phyloP scores from a whole-genome alignment of 345 rosid genomes.

The Litchi chinensis region DNA sequence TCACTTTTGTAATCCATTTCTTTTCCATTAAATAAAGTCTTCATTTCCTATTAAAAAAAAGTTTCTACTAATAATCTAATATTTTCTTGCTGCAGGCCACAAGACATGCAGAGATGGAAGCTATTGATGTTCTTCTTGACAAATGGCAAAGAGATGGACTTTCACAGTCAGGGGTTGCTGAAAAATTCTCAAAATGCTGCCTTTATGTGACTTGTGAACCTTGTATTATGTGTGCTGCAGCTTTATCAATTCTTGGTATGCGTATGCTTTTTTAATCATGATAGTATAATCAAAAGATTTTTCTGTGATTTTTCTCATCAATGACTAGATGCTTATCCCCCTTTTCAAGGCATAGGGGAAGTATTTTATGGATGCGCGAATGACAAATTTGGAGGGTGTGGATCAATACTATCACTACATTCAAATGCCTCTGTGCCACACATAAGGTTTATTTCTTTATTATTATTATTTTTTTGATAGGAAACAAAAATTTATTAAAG shows the following conservation, averaged over 20 bases:
- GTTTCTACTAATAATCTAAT: no score
- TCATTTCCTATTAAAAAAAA: no score
- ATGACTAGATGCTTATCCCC: not conserved
- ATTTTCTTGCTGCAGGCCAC: constrained; percentile 42
- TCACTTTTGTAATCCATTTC: no score
- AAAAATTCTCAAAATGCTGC: constrained; percentile 57
- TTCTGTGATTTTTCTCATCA: not conserved
- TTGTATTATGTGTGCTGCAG: constrained; percentile 93
- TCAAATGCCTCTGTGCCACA: constrained; percentile 36
- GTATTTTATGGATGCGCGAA: constrained; percentile 77
- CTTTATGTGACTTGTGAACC: constrained; percentile 93
- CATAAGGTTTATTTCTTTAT: no score
- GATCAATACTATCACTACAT: constrained; percentile 69
- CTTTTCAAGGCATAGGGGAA: constrained; percentile 55
- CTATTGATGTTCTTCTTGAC: constrained; percentile 66
- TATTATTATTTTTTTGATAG: no score
- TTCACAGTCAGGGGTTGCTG: constrained; percentile 56
- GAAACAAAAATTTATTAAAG: no score
- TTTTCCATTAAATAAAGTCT: no score
- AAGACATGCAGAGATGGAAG: constrained; percentile 98
- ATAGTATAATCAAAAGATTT: not conserved
- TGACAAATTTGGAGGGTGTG: constrained; percentile 94
- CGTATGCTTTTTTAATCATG: constrained; percentile 3
- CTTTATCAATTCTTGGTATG: constrained; percentile 73
- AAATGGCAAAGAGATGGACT: constrained; percentile 65